These are phyloP conservation scores for Dalbergia cochinchinensis DNA, from an alignment of 306 rosid species.

Conservation along the genomic window DNA sequence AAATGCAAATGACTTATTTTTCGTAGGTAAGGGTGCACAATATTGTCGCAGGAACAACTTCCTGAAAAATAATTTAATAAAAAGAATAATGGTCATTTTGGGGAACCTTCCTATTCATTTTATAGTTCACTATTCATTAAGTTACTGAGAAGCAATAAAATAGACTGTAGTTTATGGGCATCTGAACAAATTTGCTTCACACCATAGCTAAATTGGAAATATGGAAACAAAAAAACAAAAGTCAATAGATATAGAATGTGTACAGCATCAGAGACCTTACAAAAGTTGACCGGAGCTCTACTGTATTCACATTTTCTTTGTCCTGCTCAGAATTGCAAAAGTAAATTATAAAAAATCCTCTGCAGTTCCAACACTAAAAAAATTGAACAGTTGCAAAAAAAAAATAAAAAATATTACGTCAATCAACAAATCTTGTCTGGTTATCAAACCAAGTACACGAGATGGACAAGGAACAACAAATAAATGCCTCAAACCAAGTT, in stretches of 20 bases:
- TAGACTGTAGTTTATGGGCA: not conserved
- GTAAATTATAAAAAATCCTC: constrained; percentile 10
- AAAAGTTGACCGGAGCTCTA: constrained; percentile 91
- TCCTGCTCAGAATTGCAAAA: constrained; percentile 61
- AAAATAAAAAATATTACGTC: constrained; percentile 61
- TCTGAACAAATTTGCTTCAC: not conserved
- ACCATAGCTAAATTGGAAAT: constrained; percentile 1
- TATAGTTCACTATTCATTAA: too few relatives aligned
- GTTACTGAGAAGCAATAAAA: too few relatives aligned
- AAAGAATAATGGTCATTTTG: too few relatives aligned
- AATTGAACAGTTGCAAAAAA: not conserved
- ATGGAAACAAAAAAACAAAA: too few relatives aligned
- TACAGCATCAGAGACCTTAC: constrained; percentile 88
- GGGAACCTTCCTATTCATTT: too few relatives aligned
- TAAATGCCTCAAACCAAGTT: constrained; percentile 92
- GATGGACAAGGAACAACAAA: constrained; percentile 96
- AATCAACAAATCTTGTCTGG: constrained; percentile 87
- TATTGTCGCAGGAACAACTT: too few relatives aligned
- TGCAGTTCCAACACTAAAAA: constrained; percentile 17
- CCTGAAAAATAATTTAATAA: too few relatives aligned
- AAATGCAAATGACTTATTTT: too few relatives aligned
- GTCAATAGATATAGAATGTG: constrained; percentile 20
- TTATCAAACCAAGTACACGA: constrained; percentile 82
- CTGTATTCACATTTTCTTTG: constrained; percentile 58
- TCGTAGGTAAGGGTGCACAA: too few relatives aligned